Base-by-base conservation (phyloP, 2,329 filamentous ascomycete species). In the Epichloe glyceriae region DNA sequence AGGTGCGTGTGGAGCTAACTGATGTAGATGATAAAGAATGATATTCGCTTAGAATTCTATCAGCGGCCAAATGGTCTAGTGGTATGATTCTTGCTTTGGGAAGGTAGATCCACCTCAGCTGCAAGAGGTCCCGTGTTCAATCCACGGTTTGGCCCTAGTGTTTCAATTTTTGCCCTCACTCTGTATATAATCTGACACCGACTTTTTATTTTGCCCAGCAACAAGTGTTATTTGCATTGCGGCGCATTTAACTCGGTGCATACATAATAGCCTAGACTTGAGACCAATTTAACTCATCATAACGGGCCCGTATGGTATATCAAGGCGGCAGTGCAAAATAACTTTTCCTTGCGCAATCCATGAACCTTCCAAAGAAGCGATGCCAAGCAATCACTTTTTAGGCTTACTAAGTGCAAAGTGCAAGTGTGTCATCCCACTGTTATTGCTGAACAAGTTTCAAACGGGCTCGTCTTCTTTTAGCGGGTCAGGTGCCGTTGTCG, bases 71-170 rank as follows among this genome's bases (percentile, higher is more conserved):
- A 58, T 63, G 61, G 61, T 63, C 61, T 63, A 63, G 61, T 58
- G 60, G 61, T 63, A 63, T 63, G 61, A 63, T 63, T 63, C 61
- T 61, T 59, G 60, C 61, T 63, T 63, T 63, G 61, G 61, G 61
- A 52, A 42, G 11, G 33, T 19, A 5, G 2, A 7, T 3, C 10
- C 42, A 45, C 14, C 54, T 53, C 50, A 52, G 6, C 46, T 64
- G 62, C 59, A 60, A 62, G 62, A 64, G 62, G 62, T 61, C 62
- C 60, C 60, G 61, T 56, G 62, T 64, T 64, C 62, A 59, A 64
- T 60, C 56, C 61, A 56, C 60, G 61, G 59, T 59, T 56, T 54
- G 57, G 56, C 57, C 60, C 59, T 2, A 5, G 8, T 4, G 12
- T 19, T 5, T 34, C 1, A 3, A 51, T 52, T 60, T 58, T 56